Base-by-base conservation (phyloP, 768 basidiomycete genomes). In the Suillus americanus region DNA sequence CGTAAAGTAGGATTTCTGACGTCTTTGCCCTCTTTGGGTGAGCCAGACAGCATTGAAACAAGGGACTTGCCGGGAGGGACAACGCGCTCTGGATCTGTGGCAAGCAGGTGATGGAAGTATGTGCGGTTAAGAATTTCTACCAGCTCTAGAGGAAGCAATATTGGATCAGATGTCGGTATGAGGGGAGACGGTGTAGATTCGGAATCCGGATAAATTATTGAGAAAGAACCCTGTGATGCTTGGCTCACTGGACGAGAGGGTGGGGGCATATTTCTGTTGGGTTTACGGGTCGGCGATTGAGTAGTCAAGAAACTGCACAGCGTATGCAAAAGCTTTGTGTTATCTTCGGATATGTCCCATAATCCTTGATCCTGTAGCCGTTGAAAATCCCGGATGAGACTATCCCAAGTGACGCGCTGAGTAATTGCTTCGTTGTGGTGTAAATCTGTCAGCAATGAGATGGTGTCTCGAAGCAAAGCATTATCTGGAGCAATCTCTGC, bases 51-150 rank as follows among this genome's bases (percentile, higher is more conserved):
- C 78, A 87, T 82, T 9, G 90, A 89, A 5, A 91, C 74, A 5
- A 91, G 77, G 1, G 89, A 89, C 73, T 92, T 92, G 60, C 88
- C 88, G 1, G 86, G 83, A 3, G 91, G 89, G n/a, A 92, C 76
- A 9, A 89, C 81, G 53, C 79, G 81, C 0, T 78, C 70, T 7
- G 89, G 85, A 48, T 91, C 83, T 3, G 83, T 88, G 4, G 86
- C 86, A 13, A 92, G 84, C n/a, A 85, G 67, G 70, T 90, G 88
- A 10, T 92, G 81, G 67, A 89, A 87, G 71, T 87, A 88, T 0
- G 83, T 80, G 64, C 89, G 81, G 66, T 90, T 84, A 56, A 90
- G 75, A 43, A 80, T 67, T 40, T 86, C 79, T 14, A 87, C 69
- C 25, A 91, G 81, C 63, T 90, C 89, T 10, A 76, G 46, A 2